Conservation (phyloP, 2,329 filamentous ascomycete genomes). For the Paradendryphiella salina region DNA sequence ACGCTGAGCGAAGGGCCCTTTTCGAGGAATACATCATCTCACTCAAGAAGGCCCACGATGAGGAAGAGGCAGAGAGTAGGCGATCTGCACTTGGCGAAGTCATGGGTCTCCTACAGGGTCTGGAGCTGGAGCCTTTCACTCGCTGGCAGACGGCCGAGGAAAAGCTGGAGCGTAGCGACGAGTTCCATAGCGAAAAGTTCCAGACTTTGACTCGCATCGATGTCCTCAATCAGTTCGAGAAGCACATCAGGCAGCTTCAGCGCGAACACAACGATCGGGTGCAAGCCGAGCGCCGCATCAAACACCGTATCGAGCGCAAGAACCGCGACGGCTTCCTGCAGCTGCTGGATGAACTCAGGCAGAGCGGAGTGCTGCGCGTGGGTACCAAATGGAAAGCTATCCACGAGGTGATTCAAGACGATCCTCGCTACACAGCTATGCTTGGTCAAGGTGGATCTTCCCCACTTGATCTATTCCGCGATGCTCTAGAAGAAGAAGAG, state of each 20-base stretch:
- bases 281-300: slow-evolving; percentile 82
- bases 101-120: slow-evolving; percentile 72
- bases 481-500: slow-evolving; percentile 91
- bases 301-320: slow-evolving; percentile 79
- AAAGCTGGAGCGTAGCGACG: slow-evolving; percentile 74
- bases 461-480: slow-evolving; percentile 93
- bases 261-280: slow-evolving; percentile 87
- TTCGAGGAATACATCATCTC: slow-evolving; percentile 92
- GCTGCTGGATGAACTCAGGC: slow-evolving; percentile 73
- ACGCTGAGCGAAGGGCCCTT: slow-evolving; percentile 82
- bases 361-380: slow-evolving; percentile 80
- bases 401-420: slow-evolving; percentile 72
- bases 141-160: slow-evolving; percentile 90
- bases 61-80: slow-evolving; percentile 71
- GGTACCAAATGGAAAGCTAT: slow-evolving; percentile 89
- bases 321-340: slow-evolving; percentile 78
- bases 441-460: slow-evolving; percentile 82
- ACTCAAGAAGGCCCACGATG: slow-evolving; percentile 77
- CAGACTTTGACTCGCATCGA: slow-evolving; percentile 84
- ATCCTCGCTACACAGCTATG: slow-evolving; percentile 81
- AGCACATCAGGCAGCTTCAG: slow-evolving; percentile 90
- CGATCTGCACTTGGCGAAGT: slow-evolving; percentile 85
- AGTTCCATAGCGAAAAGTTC: slow-evolving; percentile 81
- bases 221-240: slow-evolving; percentile 89
- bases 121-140: slow-evolving; percentile 89